Conservation (phyloP, 208 protist species). For the Jaenimonas drosophilae region DNA sequence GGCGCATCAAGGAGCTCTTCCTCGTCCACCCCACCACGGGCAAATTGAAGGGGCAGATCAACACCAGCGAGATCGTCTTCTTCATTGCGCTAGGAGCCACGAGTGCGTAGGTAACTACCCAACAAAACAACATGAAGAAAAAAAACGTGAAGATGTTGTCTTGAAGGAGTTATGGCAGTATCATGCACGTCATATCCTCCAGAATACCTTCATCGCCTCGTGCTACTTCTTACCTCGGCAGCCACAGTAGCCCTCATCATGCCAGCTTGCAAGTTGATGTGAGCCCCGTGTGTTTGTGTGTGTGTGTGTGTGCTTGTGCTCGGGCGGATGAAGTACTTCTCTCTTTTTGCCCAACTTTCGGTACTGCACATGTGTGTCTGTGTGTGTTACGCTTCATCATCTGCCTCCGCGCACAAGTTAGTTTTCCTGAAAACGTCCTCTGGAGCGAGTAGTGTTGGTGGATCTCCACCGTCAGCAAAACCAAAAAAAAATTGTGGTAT, state of each 20-base stretch:
- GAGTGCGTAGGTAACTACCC: conserved; percentile 2
- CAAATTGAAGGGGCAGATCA: conserved; percentile 66
- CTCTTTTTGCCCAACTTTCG: neutral
- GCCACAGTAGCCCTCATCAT: too few relatives aligned
- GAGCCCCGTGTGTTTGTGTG: neutral
- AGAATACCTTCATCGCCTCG: too few relatives aligned
- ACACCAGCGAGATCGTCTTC: conserved; percentile 61
- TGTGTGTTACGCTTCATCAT: too few relatives aligned
- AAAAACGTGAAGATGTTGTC: neutral
- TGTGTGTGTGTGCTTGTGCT: conserved; percentile 5
- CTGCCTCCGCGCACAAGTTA: too few relatives aligned
- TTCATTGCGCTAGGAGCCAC: conserved; percentile 56
- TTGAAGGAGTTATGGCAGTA: neutral
- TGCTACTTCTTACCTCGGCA: too few relatives aligned
- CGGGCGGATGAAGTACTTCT: neutral
- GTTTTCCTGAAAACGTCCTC: too few relatives aligned
- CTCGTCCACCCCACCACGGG: conserved; percentile 68
- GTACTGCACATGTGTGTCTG: too few relatives aligned
- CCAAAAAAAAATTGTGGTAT: too few relatives aligned
- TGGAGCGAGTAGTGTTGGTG: too few relatives aligned
- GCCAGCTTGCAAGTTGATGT: too few relatives aligned
- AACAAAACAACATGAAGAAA: neutral
- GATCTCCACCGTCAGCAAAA: too few relatives aligned
- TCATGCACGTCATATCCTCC: too few relatives aligned
- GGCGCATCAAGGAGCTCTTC: conserved; percentile 79